Evolutionary conservation across 257 asterid genomes (phyloP), one percentile per base, ranked within the genome.

Genomic region (Solanum chmielewskii): DNA sequence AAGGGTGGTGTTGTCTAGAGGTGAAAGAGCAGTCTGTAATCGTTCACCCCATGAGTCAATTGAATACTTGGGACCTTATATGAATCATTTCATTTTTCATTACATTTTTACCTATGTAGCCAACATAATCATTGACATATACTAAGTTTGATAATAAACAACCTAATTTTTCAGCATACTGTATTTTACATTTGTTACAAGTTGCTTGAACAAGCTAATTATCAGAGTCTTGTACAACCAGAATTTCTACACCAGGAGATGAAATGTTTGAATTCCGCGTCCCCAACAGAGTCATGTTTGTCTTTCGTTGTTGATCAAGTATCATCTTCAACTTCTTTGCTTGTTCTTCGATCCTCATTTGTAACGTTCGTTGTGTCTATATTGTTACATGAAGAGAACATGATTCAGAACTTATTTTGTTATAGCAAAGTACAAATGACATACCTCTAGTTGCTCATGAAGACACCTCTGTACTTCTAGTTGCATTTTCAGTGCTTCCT

Each of bases 281-380:
- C 74, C 88, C 92, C 60, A 89, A 47, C 14, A 83, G 87, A 84
- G 88, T 90, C 87, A 16, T 88, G 2, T 91, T 82, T 29, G 94
- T 90, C 31, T 88, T 88, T 81, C 91, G 94, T 84, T 95, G 98
- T 89, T 91, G 93, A 86, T 93, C 97, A 62, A 94, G 86, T 94
- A 94, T 92, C 92, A 68, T 86, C 90, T 89, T 91, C 89, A 95
- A 87, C 76, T 94, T 94, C 56, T 89, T 91, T 81, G 93, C 93
- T 82, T 95, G 98, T 87, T 93, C 96, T 88, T 95, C 98, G 27
- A 95, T 94, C 90, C 96, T 91, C 89, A 93, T 23, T 89, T 95
- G 98, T 41, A 95, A 88, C 75, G 87, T 91, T 41, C 94, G 86
- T 89, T 94, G 98, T 74, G 90, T 90, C 97, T 74, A 7, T 37